phyloP scores from a whole-genome alignment of 2,329 filamentous ascomycete genomes.

The Zymoseptoria ardabiliae region DNA sequence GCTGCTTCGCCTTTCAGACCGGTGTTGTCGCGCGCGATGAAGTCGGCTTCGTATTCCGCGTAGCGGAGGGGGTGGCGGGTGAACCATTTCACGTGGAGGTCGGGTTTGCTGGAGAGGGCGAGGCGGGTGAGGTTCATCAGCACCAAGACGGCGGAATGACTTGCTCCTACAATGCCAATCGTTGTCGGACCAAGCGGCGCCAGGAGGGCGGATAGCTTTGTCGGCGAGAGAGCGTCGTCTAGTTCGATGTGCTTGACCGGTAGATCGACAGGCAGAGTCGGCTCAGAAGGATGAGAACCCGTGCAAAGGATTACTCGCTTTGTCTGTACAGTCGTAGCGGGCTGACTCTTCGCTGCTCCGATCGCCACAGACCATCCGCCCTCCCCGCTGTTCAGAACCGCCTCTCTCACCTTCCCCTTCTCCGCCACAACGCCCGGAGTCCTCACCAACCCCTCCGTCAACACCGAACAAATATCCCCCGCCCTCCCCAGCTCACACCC shows the following conservation, averaged over 20 bases:
- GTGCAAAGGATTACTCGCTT: conserved; percentile 51
- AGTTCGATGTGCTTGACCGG: conserved; percentile 44
- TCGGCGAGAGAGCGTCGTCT: conserved; percentile 50
- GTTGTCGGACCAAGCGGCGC: conserved; percentile 31
- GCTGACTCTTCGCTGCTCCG: conserved; percentile 18
- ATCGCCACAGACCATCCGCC: conserved; percentile 34
- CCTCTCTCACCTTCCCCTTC: conserved; percentile 34
- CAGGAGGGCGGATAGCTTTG: conserved; percentile 38
- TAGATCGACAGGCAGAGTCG: conserved; percentile 37
- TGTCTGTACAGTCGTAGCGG: conserved; percentile 30
- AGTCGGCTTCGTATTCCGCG: conserved; percentile 54
- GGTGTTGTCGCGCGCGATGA: conserved; percentile 59
- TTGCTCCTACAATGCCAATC: conserved; percentile 54
- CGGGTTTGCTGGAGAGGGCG: conserved; percentile 44
- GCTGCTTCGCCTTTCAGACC: conserved; percentile 57
- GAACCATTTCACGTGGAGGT: conserved; percentile 55
- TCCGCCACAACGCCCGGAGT: conserved; percentile 35
- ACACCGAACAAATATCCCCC: conserved; percentile 46
- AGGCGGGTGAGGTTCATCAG: conserved; percentile 54
- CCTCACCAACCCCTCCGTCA: conserved; percentile 41
- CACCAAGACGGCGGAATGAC: conserved; percentile 56
- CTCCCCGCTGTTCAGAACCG: conserved; percentile 33
- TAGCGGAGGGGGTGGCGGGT: conserved; percentile 54
- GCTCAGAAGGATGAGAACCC: conserved; percentile 45
- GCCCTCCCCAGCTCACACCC: conserved; percentile 53